These are phyloP conservation scores for Fusarium illudens DNA, from an alignment of 2,329 filamentous ascomycete genomes.

Conservation along the genomic window DNA sequence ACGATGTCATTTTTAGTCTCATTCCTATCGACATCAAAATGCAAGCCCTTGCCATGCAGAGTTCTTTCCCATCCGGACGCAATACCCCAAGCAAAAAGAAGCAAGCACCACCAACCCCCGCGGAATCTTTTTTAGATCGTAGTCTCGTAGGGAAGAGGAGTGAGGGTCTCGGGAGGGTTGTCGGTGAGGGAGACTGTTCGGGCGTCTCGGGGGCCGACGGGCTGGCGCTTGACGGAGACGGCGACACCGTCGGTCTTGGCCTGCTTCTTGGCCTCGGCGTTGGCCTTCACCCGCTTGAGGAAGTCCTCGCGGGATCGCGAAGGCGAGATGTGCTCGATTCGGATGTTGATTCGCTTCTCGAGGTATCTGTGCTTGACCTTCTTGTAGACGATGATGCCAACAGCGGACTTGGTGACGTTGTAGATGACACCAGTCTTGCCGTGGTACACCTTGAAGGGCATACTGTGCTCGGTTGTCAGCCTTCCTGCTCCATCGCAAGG, in stretches of 20 bases:
- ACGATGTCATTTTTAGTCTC: constrained; percentile 49
- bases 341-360: constrained; percentile 99
- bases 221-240: constrained; percentile 92
- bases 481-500: constrained; percentile 6
- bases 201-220: constrained; percentile 80
- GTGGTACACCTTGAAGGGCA: constrained; percentile 99
- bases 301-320: constrained; percentile 98
- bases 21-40: constrained; percentile 54
- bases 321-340: constrained; percentile 94
- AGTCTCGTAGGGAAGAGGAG: constrained; percentile 95
- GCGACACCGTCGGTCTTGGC: constrained; percentile 89
- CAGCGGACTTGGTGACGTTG: constrained; percentile 98
- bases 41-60: constrained; percentile 55
- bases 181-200: constrained; percentile 81
- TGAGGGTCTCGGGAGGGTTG: constrained; percentile 89
- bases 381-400: constrained; percentile 99
- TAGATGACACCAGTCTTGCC: constrained; percentile 98
- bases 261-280: constrained; percentile 90
- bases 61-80: constrained; percentile 55
- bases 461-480: constrained; percentile 66
- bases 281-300: constrained; percentile 94
- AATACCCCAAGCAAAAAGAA: constrained; percentile 55
- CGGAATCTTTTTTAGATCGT: constrained; percentile 76
- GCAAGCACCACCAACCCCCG: constrained; percentile 45
- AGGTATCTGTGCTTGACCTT: constrained; percentile 99